phyloP scores from a whole-genome alignment of 2,329 filamentous ascomycete species.

The Epichloe bromicola region DNA sequence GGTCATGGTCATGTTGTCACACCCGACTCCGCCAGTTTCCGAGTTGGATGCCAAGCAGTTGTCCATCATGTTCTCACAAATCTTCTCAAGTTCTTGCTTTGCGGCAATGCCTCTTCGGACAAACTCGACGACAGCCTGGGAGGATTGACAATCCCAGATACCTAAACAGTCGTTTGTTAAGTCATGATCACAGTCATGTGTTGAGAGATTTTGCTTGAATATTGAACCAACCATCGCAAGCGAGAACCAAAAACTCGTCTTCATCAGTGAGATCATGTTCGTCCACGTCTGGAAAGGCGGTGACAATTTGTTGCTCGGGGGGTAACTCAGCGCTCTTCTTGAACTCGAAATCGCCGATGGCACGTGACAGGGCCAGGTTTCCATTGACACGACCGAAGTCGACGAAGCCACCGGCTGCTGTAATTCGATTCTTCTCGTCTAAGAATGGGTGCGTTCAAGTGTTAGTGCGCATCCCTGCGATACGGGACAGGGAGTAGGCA shows the following conservation, averaged over 20 bases:
- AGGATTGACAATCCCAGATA: conserved; percentile 99
- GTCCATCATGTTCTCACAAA: conserved; percentile 99
- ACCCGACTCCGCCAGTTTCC: conserved; percentile 93
- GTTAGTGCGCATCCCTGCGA: not conserved
- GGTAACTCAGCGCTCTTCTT: conserved; percentile 97
- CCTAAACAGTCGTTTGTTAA: conserved; percentile 37
- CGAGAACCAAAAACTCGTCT: conserved; percentile 89
- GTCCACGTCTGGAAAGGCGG: conserved; percentile 88
- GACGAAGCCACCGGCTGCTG: conserved; percentile 89
- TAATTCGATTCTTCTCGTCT: conserved; percentile 95
- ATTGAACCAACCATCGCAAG: conserved; percentile 65
- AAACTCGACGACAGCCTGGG: conserved; percentile 93
- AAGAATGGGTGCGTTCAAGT: conserved; percentile 6
- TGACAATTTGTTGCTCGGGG: conserved; percentile 99
- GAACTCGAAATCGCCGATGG: conserved; percentile 98
- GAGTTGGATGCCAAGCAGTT: conserved; percentile 97
- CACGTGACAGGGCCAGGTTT: conserved; percentile 89
- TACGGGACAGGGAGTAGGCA: not conserved
- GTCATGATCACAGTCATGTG: not conserved
- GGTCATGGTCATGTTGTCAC: conserved; percentile 99
- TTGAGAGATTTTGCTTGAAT: not conserved
- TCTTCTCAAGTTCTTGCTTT: conserved; percentile 86
- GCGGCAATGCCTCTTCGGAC: conserved; percentile 91
- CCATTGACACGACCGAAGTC: conserved; percentile 98
- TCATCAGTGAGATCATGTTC: conserved; percentile 82